phyloP scores from a whole-genome alignment of 805 yeast species.

The Nakazawaea anatomiae region DNA sequence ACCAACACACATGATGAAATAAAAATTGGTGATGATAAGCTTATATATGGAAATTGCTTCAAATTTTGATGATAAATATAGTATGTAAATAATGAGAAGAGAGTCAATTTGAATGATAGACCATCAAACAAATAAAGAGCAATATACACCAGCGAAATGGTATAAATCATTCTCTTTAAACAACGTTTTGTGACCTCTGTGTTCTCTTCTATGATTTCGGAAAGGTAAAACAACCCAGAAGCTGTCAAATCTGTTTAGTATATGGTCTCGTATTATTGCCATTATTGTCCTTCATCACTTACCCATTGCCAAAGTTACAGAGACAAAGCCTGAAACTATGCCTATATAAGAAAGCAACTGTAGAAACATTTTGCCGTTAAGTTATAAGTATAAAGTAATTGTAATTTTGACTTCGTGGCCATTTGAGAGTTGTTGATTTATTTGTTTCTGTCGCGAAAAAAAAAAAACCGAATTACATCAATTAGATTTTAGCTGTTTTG shows the following conservation, averaged over 20 bases:
- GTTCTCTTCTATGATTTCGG: constrained; percentile 92
- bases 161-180: constrained; percentile 56
- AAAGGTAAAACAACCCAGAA: constrained; percentile 83
- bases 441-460: no score
- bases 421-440: no score
- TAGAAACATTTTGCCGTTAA: constrained; percentile 40
- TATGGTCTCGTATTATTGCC: no score
- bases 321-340: constrained; percentile 51
- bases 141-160: constrained; percentile 47
- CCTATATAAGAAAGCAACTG: constrained; percentile 57
- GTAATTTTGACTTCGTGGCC: no score
- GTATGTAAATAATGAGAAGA: constrained; percentile 68
- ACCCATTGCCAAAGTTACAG: constrained; percentile 47
- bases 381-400: no score
- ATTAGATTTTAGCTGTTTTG: no score
- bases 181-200: constrained; percentile 76
- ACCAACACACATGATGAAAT: constrained; percentile 68
- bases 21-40: constrained; percentile 66
- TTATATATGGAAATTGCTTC: constrained; percentile 76
- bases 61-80: constrained; percentile 72
- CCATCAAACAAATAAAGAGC: constrained; percentile 68
- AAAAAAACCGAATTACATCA: no score
- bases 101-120: constrained; percentile 64
- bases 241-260: constrained; percentile 36
- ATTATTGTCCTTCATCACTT: background rate